Base-by-base conservation (phyloP, 176 grass and related monocot species). In the Chrysopogon serrulatus region DNA sequence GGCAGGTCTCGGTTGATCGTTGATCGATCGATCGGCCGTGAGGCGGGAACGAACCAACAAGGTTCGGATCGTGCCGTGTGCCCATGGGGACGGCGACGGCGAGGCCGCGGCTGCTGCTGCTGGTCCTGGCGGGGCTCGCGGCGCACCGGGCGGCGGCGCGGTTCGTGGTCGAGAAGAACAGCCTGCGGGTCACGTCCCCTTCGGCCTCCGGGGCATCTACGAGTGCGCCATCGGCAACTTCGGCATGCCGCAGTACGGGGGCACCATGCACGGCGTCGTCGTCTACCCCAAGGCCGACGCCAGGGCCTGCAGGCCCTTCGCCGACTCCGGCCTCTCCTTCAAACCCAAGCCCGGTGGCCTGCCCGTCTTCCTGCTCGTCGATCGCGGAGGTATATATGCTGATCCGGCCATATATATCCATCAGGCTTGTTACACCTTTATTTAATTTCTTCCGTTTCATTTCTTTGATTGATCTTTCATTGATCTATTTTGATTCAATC, bases 161-260 rank as follows among this genome's bases (percentile, higher is more conserved):
- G 81, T 97, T 97, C 89, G 83, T 92, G 30, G 94, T 97, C 75
- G 94, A 97, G 94, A 97, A 97, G 82, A 97, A 93, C 77, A 97
- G 87, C 82, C 88, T 97, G 60, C 85, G 89, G 77, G 82, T 97
- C 21, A 97, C 87, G 56, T 97, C 94, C 14, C 94, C n/a, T n/a
- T n/a, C 94, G 36, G 74, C 84, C 82, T 97, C 56, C 82, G 87
- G 39, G 91, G 90, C 68, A 91, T 90, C 11, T 92, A 97, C 78
- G 89, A 83, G 77, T 91, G 91, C 85, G 91, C 94, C 82, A 97
- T 97, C 85, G 94, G 94, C 47, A 97, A 97, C 86, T 97, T 97
- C 80, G 94, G 94, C 32, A 64, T 94, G 80, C 94, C 94, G 28
- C 91, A 92, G 72, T 97, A 97, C 86, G 94, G 94, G 14, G 94